Conservation (phyloP, 208 protist genomes). For the Pavlovales sp. region DNA sequence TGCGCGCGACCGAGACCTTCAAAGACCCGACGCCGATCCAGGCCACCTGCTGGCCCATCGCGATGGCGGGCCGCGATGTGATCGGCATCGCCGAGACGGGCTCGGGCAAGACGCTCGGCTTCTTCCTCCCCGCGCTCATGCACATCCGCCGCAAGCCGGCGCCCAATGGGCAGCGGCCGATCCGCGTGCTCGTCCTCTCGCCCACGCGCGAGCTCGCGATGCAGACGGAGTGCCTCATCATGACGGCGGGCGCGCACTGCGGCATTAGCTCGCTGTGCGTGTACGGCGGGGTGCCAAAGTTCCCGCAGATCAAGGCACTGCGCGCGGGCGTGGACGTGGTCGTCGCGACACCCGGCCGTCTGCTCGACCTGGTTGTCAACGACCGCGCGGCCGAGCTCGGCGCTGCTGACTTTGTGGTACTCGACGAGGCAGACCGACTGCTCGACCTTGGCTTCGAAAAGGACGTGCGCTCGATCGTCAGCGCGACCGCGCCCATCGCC, state of each 20-base stretch:
- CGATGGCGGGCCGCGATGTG: slow-evolving; percentile 41
- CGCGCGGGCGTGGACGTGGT: slow-evolving; percentile 9
- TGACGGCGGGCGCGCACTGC: slow-evolving; percentile 11
- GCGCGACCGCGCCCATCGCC: neutral
- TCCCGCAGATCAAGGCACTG: slow-evolving; percentile 8
- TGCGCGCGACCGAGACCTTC: slow-evolving; percentile 24
- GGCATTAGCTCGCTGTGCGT: slow-evolving; percentile 21
- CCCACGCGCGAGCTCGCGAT: slow-evolving; percentile 43
- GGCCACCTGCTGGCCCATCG: slow-evolving; percentile 44
- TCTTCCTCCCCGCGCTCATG: slow-evolving; percentile 49
- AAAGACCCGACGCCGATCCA: slow-evolving; percentile 50
- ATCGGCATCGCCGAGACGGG: slow-evolving; percentile 63
- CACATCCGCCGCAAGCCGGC: neutral
- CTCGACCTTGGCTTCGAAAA: slow-evolving; percentile 58
- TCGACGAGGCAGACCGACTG: slow-evolving; percentile 60
- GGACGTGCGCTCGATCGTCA: slow-evolving; percentile 54
- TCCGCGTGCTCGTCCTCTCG: slow-evolving; percentile 18
- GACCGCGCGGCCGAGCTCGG: slow-evolving; percentile 1
- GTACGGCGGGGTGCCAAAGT: slow-evolving; percentile 49
- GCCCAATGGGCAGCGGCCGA: neutral
- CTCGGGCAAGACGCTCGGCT: slow-evolving; percentile 61
- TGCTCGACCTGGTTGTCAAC: slow-evolving; percentile 11
- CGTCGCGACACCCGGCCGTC: slow-evolving; percentile 27
- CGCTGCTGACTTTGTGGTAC: slow-evolving; percentile 37
- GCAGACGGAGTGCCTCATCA: slow-evolving; percentile 41